Evolutionary conservation across 2,329 filamentous ascomycete genomes (phyloP), one percentile per base, ranked within the genome.

Genomic region (Ophiostoma triangulosporum): DNA sequence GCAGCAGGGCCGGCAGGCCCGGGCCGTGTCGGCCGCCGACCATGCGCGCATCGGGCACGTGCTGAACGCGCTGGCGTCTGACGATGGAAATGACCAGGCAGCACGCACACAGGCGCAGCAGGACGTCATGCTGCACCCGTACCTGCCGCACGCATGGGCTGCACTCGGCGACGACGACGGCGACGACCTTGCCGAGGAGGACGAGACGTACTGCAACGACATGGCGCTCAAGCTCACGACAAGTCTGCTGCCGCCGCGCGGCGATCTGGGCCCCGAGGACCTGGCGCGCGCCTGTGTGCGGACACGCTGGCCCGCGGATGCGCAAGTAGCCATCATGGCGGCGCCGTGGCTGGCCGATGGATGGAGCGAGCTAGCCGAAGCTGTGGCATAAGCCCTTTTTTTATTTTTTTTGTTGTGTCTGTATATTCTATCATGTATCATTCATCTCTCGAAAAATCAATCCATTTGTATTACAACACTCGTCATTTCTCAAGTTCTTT

Each of bases 141-240:
- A 83, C 55, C 76, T 89, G 55, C 81, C 89, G 0, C 79, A 86
- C 51, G 87, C 88, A 0, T 98, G 93, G 93, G 76, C 80, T 40
- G 75, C 84, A 50, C 72, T 97, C 24, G 81, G 86, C 0, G 74
- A 80, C 11, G 52, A 46, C 1, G 46, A 48, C 5, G 60, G 55
- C 1, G 62, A 50, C 0, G 60, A 75, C 0, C 77, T 75, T 6
- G 61, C 57, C 2, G 61, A 55, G 4, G 59, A 59, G 17, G 59
- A 62, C 24, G 59, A 52, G 36, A 68, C 70, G n/a, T 69, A 75
- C 53, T 69, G 73, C 0, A 83, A 86, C 3, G 80, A 86, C 59
- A 89, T 95, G 81, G 87, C 89, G 1, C 72, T 95, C 57, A 76
- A 82, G 62, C 87, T 89, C n/a, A 89, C 90, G 0, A 64, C 78